Evolutionary conservation across 1,284 basidiomycete genomes (phyloP).

Genomic region (Leccinum griseonigrum): DNA sequence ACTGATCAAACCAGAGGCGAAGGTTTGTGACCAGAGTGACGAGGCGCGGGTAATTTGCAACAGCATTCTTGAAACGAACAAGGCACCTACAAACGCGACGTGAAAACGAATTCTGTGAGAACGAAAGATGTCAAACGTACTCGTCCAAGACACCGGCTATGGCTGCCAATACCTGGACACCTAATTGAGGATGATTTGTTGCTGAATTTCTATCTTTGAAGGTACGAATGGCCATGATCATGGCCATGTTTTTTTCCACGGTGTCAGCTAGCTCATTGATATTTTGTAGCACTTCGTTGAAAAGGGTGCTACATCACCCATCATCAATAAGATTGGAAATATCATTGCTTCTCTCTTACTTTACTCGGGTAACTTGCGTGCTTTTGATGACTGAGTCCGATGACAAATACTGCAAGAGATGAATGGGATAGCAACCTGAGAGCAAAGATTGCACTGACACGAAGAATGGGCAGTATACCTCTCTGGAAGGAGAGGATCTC

Average conservation of each 20-base stretch:
- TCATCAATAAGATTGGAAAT: conserved; percentile 1
- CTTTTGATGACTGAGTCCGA: conserved; percentile 64
- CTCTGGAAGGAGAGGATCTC: conserved; percentile 57
- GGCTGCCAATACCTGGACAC: conserved; percentile 46
- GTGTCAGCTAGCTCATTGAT: conserved; percentile 43
- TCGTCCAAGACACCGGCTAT: conserved; percentile 50
- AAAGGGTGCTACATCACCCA: conserved; percentile 45
- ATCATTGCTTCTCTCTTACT: conserved; percentile 38
- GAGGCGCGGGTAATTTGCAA: conserved; percentile 47
- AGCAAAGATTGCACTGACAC: conserved; percentile 37
- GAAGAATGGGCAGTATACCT: conserved; percentile 55
- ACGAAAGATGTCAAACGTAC: conserved; percentile 36
- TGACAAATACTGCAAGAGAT: conserved; percentile 49
- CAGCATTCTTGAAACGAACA: conserved; percentile 57
- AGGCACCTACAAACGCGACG: conserved; percentile 42
- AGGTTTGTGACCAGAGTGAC: conserved; percentile 42
- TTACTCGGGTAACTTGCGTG: conserved; percentile 51
- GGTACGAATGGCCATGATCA: conserved; percentile 37
- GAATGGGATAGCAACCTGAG: not conserved
- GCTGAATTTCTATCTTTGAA: conserved; percentile 41
- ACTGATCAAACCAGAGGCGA: conserved; percentile 43
- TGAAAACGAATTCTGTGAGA: not conserved
- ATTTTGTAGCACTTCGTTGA: conserved; percentile 51
- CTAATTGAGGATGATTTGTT: conserved; percentile 26
- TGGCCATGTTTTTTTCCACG: conserved; percentile 43